Conservation (phyloP, 352 stramenopile genomes). For the Globisporangium mamillatum region DNA sequence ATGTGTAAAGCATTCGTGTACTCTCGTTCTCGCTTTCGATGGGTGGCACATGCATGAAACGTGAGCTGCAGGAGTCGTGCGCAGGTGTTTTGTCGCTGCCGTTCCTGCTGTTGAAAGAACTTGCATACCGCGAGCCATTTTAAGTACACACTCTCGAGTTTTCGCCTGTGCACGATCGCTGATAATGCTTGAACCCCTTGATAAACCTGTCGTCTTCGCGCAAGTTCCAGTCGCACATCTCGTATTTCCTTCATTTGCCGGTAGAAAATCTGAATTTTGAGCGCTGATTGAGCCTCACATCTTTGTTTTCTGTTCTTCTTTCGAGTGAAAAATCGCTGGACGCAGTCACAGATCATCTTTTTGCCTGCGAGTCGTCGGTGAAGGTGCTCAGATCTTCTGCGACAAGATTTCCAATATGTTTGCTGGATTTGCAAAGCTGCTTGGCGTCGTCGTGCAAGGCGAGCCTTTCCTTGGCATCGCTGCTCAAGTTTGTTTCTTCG, state of each 20-base stretch:
- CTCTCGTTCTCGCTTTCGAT: background rate
- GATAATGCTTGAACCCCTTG: background rate
- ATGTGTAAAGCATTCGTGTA: conserved; percentile 5
- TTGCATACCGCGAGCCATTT: background rate
- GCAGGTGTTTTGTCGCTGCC: background rate
- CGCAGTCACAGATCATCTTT: background rate
- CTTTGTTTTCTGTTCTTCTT: background rate
- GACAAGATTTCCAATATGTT: background rate
- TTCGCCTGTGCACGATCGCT: background rate
- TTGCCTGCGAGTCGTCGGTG: background rate
- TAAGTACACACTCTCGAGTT: background rate
- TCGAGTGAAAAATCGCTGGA: background rate
- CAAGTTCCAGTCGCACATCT: background rate
- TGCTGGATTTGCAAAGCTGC: background rate
- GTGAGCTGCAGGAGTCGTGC: conserved; percentile 16
- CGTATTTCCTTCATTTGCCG: background rate
- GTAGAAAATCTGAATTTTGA: conserved; percentile 3
- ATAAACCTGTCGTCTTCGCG: background rate
- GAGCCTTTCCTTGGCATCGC: background rate
- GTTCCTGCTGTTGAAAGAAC: background rate
- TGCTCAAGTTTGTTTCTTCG: background rate
- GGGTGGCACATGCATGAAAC: background rate
- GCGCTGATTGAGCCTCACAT: background rate
- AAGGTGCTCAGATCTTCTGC: background rate
- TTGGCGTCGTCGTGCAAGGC: background rate